Evolutionary conservation across 164 flowering plant species (phyloP), one percentile per base, ranked within the genome.

Genomic region (Protea cynaroides): DNA sequence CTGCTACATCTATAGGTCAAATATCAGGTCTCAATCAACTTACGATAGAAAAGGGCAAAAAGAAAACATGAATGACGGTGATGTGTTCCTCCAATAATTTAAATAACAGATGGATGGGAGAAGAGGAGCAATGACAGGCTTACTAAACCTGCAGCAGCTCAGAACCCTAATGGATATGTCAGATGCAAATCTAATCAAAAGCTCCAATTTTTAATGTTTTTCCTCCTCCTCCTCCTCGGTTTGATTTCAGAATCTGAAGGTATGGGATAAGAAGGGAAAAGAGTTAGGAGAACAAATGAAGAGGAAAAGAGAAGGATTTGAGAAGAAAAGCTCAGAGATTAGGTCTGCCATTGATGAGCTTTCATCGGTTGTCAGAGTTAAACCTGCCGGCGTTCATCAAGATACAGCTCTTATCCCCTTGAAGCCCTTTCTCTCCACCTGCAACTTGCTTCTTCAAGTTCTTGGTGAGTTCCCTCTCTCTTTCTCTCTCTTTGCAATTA

Each of bases 301-400:
- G 66, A 67, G 70, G 64, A 86, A 80, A 65, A 80, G 74, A 61
- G 82, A 72, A 71, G 82, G 73, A 13, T 72, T 74, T 78, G 87
- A 78, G 66, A 76, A 71, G 54, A 64, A 34, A 12, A 10, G 46
- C 10, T 75, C 91, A 50, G 88, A 79, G 72, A 66, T 86, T 22
- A 79, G 76, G 65, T 72, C 78, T 52, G 86, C 86, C 69, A 88
- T 84, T 70, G 85, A 78, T 69, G 91, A 78, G 76, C 81, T 88
- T 6, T 78, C 90, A 21, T 10, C 71, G 75, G 37, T 76, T 38
- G 62, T 51, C 53, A 78, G 69, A 53, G 61, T 69, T 7, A 76
- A 76, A 51, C 65, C 69, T 54, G 63, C 69, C 49, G 63, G 8
- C 21, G 50, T n/a, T 40, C 61, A 19, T 71, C 34, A 22, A 59